Percentiles rank a stretch among this genome's conserved stretches.
These are phyloP conservation scores for Aspergillus affinis DNA, from an alignment of 495 filamentous ascomycete species.

Conservation along the genomic window DNA sequence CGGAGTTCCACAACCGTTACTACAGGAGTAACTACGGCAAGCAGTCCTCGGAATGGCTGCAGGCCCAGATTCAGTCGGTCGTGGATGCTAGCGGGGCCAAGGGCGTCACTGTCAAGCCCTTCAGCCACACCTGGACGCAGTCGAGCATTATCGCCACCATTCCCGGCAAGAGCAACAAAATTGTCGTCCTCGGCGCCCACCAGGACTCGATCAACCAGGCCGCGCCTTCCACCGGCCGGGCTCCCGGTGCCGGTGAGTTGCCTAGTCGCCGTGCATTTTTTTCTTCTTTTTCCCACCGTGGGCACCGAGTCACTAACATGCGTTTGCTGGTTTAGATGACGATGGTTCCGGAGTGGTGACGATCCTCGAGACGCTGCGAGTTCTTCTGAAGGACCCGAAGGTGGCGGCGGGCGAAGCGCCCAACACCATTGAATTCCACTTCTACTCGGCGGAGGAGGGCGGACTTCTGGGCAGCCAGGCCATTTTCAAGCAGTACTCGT, in stretches of 20 bases:
- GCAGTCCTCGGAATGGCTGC: conserved; percentile 6
- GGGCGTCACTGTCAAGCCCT: conserved; percentile 3
- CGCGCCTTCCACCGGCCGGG: neutral
- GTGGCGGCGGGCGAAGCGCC: conserved; percentile 2
- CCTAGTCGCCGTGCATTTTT: neutral
- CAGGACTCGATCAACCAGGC: neutral
- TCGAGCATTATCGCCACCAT: conserved; percentile 1
- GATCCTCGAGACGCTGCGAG: neutral
- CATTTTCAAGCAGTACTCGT: conserved; percentile 1
- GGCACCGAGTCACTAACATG: neutral
- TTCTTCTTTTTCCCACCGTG: neutral
- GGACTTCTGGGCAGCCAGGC: conserved; percentile 6
- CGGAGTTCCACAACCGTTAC: conserved; percentile 4
- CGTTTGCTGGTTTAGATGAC: neutral
- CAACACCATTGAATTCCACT: conserved; percentile 5
- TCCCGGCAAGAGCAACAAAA: conserved; percentile 2
- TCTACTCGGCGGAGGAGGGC: conserved; percentile 4
- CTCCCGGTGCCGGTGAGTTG: conserved; percentile 5
- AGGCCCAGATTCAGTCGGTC: conserved; percentile 1
- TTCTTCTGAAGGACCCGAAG: conserved; percentile 1
- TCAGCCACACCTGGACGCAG: neutral
- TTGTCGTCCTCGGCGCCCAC: conserved; percentile 2
- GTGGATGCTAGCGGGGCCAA: neutral
- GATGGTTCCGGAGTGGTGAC: conserved; percentile 6
- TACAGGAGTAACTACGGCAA: conserved; percentile 3